These are phyloP conservation scores for Narthecium ossifragum DNA, from an alignment of 106 monocot genomes.

Conservation along the genomic window DNA sequence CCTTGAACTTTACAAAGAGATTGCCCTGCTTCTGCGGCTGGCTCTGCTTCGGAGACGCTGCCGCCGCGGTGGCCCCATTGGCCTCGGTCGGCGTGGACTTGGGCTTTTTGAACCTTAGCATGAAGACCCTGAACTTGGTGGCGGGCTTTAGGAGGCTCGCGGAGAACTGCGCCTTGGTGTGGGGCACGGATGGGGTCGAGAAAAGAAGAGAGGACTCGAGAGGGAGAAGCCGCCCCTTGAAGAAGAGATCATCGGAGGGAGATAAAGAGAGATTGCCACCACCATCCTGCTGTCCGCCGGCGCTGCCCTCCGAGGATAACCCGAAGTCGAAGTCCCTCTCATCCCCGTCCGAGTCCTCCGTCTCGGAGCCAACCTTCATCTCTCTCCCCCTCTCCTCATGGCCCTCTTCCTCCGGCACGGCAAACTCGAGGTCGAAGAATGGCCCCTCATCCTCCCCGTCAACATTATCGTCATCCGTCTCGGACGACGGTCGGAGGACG, in stretches of 20 bases:
- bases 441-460: constrained; percentile 35
- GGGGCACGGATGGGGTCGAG: constrained; percentile 3
- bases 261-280: background rate
- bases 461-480: constrained; percentile 11
- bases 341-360: background rate
- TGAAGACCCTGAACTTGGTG: constrained; percentile 32
- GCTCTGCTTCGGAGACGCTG: background rate
- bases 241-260: constrained; percentile 32
- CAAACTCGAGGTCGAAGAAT: constrained; percentile 55
- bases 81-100: constrained; percentile 1
- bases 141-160: constrained; percentile 26
- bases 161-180: constrained; percentile 13
- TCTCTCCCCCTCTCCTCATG: background rate
- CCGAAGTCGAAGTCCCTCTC: constrained; percentile 13
- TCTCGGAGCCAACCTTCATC: no score
- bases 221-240: constrained; percentile 14
- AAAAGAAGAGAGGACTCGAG: constrained; percentile 4
- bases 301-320: constrained; percentile 3
- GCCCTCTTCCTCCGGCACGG: constrained; percentile 20
- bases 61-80: background rate
- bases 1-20: constrained; percentile 36
- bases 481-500: constrained; percentile 1
- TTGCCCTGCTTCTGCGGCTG: constrained; percentile 21
- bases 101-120: constrained; percentile 19
- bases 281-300: background rate